Evolutionary conservation across 2,329 filamentous ascomycete genomes (phyloP), one percentile per base, ranked within the genome.

Genomic region (Talaromyces pinophilus): DNA sequence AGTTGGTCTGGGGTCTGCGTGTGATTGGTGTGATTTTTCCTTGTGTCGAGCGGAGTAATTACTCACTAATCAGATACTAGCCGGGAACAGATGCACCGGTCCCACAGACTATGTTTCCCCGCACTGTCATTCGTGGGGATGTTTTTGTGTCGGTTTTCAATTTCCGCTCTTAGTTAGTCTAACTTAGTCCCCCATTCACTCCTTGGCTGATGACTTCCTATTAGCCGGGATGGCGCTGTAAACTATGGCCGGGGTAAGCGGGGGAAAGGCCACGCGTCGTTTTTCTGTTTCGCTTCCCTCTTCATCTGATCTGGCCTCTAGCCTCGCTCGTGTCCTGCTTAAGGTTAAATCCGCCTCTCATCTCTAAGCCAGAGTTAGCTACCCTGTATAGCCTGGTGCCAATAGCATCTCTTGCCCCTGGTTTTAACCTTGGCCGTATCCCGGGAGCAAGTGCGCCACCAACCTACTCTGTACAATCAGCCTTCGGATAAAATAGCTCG

Each of bases 21-120:
- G 17, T 19, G 17, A 55, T 55, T 55, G 52, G 52, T 35, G 52
- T 17, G 19, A n/a, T 35, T 52, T 55, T 35, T 5, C 13, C n/a
- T 33, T 55, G 8, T 13, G 52, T 38, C 15, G 52, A 57, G 52
- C 52, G 28, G 52, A 57, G 52, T 57, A 57, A 57, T 30, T 57
- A 35, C 33, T 35, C 33, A 11, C 33, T 35, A 35, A 35, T 11
- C n/a, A 19, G n/a, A 57, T 38, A 57, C 52, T 57, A 57, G 52
- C 28, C 30, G 52, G 52, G 52, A 38, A 8, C 22, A 57, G 52
- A 33, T 35, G 28, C 52, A 55, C 17, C 28, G 5, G 52, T 55
- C 28, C 52, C 52, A 55, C 52, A 35, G 1, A 7, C 28, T 38
- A 7, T 38, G 4, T 57, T 38, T 57, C 52, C 52, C 52, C 52